Conservation (phyloP, 257 asterid genomes). For the Solanum pimpinellifolium region DNA sequence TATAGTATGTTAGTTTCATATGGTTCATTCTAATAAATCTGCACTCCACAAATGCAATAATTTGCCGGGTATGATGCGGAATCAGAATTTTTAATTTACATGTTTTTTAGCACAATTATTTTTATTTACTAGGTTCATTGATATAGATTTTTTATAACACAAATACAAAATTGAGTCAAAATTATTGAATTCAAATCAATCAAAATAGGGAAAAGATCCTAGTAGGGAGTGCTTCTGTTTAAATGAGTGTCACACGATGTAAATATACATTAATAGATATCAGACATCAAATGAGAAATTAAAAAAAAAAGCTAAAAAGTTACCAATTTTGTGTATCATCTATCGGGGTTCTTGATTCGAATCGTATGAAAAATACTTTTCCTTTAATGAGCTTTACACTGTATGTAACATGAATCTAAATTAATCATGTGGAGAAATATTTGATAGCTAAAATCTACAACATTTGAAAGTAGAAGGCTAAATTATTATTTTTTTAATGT, state of each 20-base stretch:
- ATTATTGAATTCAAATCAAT: background rate
- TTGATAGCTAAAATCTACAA: background rate
- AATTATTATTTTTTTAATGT: background rate
- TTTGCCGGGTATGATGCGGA: background rate
- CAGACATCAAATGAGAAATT: no score
- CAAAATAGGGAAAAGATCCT: background rate
- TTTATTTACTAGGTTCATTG: background rate
- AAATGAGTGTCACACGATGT: background rate
- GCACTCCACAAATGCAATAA: background rate
- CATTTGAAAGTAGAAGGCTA: background rate
- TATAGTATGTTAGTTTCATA: background rate
- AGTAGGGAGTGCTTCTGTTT: background rate
- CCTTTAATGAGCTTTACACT: rapidly evolving
- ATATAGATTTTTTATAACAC: background rate
- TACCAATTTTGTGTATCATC: background rate
- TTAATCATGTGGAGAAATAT: background rate
- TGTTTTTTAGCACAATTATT: no score
- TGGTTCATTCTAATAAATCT: background rate
- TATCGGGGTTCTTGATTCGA: background rate
- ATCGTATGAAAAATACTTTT: background rate
- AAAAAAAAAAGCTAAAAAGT: background rate
- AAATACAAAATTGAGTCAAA: no score
- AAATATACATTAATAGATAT: background rate
- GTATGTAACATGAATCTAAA: background rate
- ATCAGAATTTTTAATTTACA: background rate